Evolutionary conservation across 208 protist genomes (phyloP), one percentile per base, ranked within the genome.

Genomic region (Balamuthia mandrillaris): DNA sequence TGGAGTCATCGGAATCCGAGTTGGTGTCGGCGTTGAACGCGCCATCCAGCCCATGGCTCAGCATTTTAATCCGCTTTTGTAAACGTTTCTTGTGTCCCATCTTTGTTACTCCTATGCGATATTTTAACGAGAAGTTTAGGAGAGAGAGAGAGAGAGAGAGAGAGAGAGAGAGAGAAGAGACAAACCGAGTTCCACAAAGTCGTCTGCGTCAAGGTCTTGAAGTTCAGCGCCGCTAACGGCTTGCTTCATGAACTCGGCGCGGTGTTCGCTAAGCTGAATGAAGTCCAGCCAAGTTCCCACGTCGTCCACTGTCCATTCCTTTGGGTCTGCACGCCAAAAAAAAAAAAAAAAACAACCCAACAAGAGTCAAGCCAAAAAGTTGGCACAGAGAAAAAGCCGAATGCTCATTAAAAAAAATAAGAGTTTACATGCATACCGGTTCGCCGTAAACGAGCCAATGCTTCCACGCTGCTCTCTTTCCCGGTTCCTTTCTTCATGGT

Each of bases 251-350:
- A 70, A 70, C 14, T 70, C 61, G 14, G 61, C 61, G 37, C 61
- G 14, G 61, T 70, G 61, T 39, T 70, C 61, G 61, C 61, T 70
- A 33, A 70, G 61, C 37, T 70, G 61, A 45, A 70, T 70, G 61
- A 49, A 70, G 61, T 70, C 61, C 61, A 70, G 61, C 61, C 61
- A 70, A 6, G 24, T 2, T 16, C 61, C 61, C 61, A 70, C 61
- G 16, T 70, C 61, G 61, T 70, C 61, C 31, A 70, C 61, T 10
- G 61, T 70, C 61, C 61, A 70, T 70, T 70, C 47, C 4, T 12
- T n/a, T 9, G 61, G 61, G 7, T 70, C 61, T 70, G 37, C n/a
- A n/a, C n/a, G n/a, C n/a, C n/a, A n/a, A n/a, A n/a, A n/a, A n/a
- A n/a, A n/a, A n/a, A n/a, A n/a, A n/a, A n/a, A n/a, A n/a, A n/a